These are phyloP conservation scores for Lippia alba DNA, from an alignment of 305 asterid genomes.

Conservation along the genomic window DNA sequence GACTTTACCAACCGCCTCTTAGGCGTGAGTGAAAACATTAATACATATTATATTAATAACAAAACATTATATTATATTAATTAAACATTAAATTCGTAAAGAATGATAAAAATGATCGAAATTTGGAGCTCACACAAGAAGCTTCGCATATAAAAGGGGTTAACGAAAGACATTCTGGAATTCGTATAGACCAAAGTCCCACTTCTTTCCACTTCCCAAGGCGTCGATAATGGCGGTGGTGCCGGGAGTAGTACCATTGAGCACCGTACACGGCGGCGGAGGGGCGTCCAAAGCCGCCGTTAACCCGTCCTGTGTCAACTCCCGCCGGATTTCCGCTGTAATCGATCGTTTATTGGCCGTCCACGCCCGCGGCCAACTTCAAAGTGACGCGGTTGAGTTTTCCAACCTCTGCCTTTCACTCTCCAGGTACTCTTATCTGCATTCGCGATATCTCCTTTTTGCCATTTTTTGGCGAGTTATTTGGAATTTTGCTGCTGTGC, in stretches of 20 bases:
- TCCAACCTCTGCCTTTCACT: conserved; percentile 48
- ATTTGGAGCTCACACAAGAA: too few species aligned
- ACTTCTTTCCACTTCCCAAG: neutral
- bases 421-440: conserved; percentile 38
- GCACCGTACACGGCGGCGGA: neutral
- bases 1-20: too few species aligned
- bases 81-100: too few species aligned
- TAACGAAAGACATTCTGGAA: too few species aligned
- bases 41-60: too few species aligned
- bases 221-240: conserved; percentile 3
- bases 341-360: conserved; percentile 31
- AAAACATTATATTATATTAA: too few species aligned
- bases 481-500: neutral
- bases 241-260: conserved; percentile 12
- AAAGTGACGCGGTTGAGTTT: conserved; percentile 33
- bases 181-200: too few species aligned
- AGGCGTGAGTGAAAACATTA: too few species aligned
- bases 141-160: too few species aligned
- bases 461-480: neutral
- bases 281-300: neutral
- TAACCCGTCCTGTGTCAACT: conserved; percentile 30
- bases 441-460: neutral
- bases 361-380: conserved; percentile 11
- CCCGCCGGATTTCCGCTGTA: conserved; percentile 38
- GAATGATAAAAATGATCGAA: too few species aligned